Evolutionary conservation across 306 rosid species (phyloP).

Genomic region (Cucurbita moschata): DNA sequence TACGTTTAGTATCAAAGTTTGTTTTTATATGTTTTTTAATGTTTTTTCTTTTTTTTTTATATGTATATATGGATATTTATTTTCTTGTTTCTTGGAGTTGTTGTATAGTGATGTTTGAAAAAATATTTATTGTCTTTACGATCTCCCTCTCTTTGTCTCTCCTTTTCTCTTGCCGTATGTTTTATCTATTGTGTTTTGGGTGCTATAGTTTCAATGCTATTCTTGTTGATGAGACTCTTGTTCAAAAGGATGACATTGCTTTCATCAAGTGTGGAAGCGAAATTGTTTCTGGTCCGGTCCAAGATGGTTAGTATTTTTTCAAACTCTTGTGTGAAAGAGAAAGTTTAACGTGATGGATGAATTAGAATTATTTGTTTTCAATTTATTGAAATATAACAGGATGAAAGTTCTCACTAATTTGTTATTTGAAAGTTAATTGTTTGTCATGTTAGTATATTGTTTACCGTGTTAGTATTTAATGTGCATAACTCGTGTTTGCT

Average conservation of each 20-base stretch:
- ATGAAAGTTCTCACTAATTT: neutral
- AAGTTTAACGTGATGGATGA: neutral
- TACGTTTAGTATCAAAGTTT: neutral
- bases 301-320: slow-evolving; percentile 33
- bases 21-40: no score
- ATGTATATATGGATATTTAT: no score
- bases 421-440: neutral
- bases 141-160: neutral
- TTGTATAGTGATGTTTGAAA: neutral
- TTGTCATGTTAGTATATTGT: neutral
- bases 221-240: slow-evolving; percentile 43
- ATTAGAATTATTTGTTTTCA: neutral
- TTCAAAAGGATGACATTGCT: slow-evolving; percentile 25
- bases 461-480: neutral
- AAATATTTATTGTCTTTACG: neutral
- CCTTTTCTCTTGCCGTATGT: neutral
- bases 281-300: slow-evolving; percentile 45
- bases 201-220: slow-evolving; percentile 38
- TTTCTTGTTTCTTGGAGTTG: no score
- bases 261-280: slow-evolving; percentile 59
- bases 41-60: no score
- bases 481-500: neutral
- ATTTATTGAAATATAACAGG: neutral
- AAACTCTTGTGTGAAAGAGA: neutral
- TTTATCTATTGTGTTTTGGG: neutral